phyloP scores from a whole-genome alignment of 2,329 filamentous ascomycete genomes.

The Calycina marina region DNA sequence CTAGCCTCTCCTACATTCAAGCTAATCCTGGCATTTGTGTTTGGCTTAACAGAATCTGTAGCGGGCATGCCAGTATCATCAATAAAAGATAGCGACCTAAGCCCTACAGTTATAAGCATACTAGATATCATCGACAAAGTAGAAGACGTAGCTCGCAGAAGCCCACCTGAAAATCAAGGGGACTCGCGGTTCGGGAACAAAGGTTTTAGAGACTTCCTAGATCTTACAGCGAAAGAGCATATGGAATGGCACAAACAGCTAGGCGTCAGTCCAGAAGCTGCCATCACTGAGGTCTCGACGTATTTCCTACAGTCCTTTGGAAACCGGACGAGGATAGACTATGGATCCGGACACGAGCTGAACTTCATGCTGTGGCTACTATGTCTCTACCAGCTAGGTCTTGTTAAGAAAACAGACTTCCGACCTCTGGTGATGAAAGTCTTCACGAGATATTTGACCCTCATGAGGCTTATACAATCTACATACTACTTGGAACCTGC shows the following conservation, averaged over 20 bases:
- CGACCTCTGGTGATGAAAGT: slow-evolving; percentile 59
- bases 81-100: slow-evolving; percentile 38
- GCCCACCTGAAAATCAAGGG: slow-evolving; percentile 71
- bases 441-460: slow-evolving; percentile 65
- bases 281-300: slow-evolving; percentile 56
- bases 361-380: slow-evolving; percentile 96
- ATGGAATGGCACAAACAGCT: slow-evolving; percentile 48
- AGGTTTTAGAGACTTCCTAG: slow-evolving; percentile 70
- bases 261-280: slow-evolving; percentile 33
- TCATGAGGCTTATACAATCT: slow-evolving; percentile 80
- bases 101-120: slow-evolving; percentile 46
- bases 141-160: slow-evolving; percentile 47
- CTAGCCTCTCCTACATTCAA: slow-evolving; percentile 59
- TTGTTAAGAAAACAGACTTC: slow-evolving; percentile 54
- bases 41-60: slow-evolving; percentile 72
- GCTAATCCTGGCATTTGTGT: slow-evolving; percentile 73
- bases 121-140: slow-evolving; percentile 56
- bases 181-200: slow-evolving; percentile 93
- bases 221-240: slow-evolving; percentile 40
- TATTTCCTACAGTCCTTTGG: slow-evolving; percentile 80
- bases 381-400: slow-evolving; percentile 69
- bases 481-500: slow-evolving; percentile 96
- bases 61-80: slow-evolving; percentile 53
- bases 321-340: slow-evolving; percentile 78
- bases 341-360: slow-evolving; percentile 91